Evolutionary conservation across 768 basidiomycete species (phyloP), one percentile per base, ranked within the genome.

Genomic region (Kwoniella shandongensis): DNA sequence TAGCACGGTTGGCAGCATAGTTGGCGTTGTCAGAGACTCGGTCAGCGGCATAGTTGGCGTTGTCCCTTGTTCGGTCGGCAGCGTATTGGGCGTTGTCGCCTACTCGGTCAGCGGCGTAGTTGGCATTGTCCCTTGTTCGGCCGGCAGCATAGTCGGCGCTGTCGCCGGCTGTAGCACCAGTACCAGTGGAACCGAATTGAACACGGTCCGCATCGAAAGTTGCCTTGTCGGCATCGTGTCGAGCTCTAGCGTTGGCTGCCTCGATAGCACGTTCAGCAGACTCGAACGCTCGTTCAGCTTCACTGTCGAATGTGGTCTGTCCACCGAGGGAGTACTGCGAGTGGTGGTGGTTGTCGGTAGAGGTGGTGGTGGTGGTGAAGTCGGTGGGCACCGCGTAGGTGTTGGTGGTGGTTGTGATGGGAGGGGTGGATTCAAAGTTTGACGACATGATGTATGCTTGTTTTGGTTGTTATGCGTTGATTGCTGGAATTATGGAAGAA

Each of bases 81-180:
- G 51, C 36, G 17, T 52, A 26, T 20, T 38, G 56, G 23, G 49
- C 58, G 17, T 49, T 51, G 36, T 48, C 23, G n/a, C 29, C 22
- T 45, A 44, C 47, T 18, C 51, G 30, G 39, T 35, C 47, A 39
- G 44, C 44, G n/a, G 36, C 40, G 17, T 38, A 32, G 42, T 38
- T 35, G 25, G 23, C 46, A 29, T 27, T 18, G 27, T 18, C 36
- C 22, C 49, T 49, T 15, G 38, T 47, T 30, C 53, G 54, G 48
- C 13, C 50, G 15, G 51, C 44, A 35, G 42, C 57, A 39, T 40
- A 51, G 42, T 52, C 42, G 29, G 45, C 35, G 7, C 35, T 46
- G 41, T 32, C 36, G 12, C 35, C 32, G 27, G 50, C 51, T 11
- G 27, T 44, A 18, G 38, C 32, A 25, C 10, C 35, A 38, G 29